A percentile compares a stretch with the other conserved stretches of the same genome.
These are phyloP conservation scores for Climacium dendroides DNA, from an alignment of 225 moss, liverwort and hornwort species.

Conservation along the genomic window DNA sequence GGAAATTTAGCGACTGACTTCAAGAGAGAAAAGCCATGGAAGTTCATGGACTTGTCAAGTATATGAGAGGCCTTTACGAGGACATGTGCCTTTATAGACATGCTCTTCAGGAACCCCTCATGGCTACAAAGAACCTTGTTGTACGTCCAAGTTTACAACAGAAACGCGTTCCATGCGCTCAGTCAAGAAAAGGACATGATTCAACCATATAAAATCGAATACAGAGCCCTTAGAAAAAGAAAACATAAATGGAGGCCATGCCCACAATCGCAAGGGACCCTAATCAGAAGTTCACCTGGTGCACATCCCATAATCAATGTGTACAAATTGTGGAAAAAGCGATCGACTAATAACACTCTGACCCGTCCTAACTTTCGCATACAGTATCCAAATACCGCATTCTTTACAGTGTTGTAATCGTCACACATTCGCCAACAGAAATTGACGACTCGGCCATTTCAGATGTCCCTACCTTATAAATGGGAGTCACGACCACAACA, in stretches of 20 bases:
- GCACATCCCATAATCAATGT: background rate
- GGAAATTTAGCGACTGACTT: background rate
- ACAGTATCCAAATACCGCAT: background rate
- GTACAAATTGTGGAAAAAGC: background rate
- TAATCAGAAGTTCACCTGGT: background rate
- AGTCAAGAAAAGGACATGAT: conserved; percentile 60
- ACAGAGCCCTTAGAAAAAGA: background rate
- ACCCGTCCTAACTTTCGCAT: background rate
- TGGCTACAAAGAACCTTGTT: conserved; percentile 23
- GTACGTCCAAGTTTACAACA: conserved; percentile 68
- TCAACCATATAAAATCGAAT: background rate
- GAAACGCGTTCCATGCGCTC: conserved; percentile 66
- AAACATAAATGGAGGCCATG: background rate
- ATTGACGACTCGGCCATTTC: background rate
- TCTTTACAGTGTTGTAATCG: background rate
- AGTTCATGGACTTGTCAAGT: background rate
- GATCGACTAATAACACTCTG: background rate
- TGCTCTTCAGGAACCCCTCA: conserved; percentile 45
- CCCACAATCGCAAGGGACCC: background rate
- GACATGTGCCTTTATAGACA: conserved; percentile 8
- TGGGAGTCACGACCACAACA: background rate
- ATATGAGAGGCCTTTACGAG: conserved; percentile 23
- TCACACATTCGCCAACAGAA: background rate
- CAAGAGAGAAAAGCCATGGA: background rate
- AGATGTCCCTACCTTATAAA: background rate